phyloP scores from a whole-genome alignment of 1,284 basidiomycete genomes.

The Trametes sp. region DNA sequence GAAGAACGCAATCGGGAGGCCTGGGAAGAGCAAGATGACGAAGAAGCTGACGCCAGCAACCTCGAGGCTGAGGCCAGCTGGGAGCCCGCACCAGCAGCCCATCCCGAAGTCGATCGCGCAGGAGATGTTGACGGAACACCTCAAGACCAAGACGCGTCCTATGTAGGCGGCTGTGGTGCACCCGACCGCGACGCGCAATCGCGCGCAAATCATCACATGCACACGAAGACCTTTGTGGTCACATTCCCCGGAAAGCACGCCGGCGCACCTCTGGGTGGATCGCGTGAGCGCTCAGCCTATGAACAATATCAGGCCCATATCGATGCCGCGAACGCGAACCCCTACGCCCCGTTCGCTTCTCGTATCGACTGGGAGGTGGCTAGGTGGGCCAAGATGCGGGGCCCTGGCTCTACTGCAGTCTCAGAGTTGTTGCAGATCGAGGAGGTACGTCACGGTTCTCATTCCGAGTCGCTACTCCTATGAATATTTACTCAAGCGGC shows the following conservation, averaged over 20 bases:
- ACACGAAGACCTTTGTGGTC: neutral
- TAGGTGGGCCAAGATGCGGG: constrained; percentile 31
- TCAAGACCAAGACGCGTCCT: neutral
- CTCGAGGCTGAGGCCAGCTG: neutral
- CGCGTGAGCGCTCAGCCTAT: neutral
- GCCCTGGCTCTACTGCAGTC: constrained; percentile 30
- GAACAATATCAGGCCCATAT: neutral
- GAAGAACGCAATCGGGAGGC: neutral
- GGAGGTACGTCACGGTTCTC: neutral
- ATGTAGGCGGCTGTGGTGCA: no score
- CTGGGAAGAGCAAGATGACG: neutral
- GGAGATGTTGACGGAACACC: neutral
- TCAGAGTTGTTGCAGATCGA: constrained; percentile 23
- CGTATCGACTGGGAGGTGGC: constrained; percentile 32
- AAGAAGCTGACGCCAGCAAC: neutral
- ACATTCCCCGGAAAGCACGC: neutral
- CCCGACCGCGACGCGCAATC: neutral
- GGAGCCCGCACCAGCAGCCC: neutral
- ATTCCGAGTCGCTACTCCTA: no score
- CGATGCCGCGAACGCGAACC: neutral
- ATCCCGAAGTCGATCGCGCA: neutral
- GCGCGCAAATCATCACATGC: neutral
- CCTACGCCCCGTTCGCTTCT: constrained; percentile 25
- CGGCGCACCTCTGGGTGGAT: neutral
- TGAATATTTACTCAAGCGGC: no score